Evolutionary conservation across 1,284 basidiomycete species (phyloP).

Genomic region (Ganoderma resinaceum): DNA sequence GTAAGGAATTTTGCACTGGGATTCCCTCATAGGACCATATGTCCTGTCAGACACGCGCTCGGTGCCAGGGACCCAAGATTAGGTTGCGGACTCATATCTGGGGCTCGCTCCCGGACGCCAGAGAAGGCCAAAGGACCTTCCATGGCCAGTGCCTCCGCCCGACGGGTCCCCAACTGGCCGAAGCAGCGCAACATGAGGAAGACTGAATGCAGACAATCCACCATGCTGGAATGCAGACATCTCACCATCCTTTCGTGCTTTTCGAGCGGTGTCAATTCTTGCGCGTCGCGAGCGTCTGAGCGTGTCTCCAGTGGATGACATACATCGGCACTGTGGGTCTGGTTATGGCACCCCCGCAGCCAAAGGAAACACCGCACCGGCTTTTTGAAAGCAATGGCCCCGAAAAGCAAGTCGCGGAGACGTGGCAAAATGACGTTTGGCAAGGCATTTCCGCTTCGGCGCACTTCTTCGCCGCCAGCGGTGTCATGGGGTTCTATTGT

Average conservation of each 20-base stretch:
- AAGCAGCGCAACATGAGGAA: conserved; percentile 19
- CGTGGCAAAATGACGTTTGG: conserved; percentile 4
- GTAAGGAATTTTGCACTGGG: neutral
- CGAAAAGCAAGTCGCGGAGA: neutral
- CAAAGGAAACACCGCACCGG: neutral
- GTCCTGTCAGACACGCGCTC: conserved; percentile 5
- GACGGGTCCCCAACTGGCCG: conserved; percentile 19
- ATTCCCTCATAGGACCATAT: conserved; percentile 3
- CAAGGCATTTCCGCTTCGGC: conserved; percentile 16
- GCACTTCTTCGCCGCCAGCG: conserved; percentile 20
- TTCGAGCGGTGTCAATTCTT: conserved; percentile 7
- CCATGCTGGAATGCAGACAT: conserved; percentile 16
- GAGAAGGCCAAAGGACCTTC: conserved; percentile 19
- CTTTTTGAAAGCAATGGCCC: neutral
- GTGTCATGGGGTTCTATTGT: conserved; percentile 21
- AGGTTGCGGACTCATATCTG: conserved; percentile 14
- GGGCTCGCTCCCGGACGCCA: conserved; percentile 14
- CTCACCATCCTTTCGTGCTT: conserved; percentile 1
- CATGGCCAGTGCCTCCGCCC: conserved; percentile 21
- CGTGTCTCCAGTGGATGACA: neutral
- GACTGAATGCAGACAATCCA: conserved; percentile 13
- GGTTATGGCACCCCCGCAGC: neutral
- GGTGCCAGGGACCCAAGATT: conserved; percentile 15
- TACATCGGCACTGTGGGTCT: neutral
- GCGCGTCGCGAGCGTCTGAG: neutral